phyloP scores from a whole-genome alignment of 495 filamentous ascomycete species.

The Lasiosphaeris hirsuta region DNA sequence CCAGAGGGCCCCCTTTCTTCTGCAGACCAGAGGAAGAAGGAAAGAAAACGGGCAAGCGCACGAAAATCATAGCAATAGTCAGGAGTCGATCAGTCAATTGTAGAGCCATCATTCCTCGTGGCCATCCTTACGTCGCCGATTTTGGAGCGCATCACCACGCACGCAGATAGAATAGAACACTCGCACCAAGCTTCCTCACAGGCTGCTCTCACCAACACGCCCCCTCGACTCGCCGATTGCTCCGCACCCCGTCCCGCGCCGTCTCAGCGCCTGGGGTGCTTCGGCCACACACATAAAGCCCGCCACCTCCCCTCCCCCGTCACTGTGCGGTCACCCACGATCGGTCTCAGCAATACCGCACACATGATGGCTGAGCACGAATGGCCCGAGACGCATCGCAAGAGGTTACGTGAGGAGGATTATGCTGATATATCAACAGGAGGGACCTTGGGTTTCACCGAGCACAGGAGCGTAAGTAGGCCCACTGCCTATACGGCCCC shows the following conservation, averaged over 20 bases:
- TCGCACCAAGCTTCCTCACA: too few relatives aligned
- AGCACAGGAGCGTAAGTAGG: constrained; percentile 46
- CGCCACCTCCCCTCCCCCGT: too few relatives aligned
- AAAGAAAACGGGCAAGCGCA: neutral
- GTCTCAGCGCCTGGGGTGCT: too few relatives aligned
- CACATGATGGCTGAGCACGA: constrained; percentile 16
- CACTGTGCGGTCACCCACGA: neutral
- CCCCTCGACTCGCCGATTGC: too few relatives aligned
- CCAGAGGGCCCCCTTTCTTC: constrained; percentile 2
- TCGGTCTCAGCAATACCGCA: neutral
- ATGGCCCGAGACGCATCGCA: constrained; percentile 26
- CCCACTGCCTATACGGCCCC: neutral
- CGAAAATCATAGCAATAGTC: neutral
- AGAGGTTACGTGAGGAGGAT: constrained; percentile 34
- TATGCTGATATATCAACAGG: constrained; percentile 21
- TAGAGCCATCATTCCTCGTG: neutral
- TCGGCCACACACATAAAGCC: too few relatives aligned
- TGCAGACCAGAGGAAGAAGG: constrained; percentile 9
- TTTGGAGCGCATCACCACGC: too few relatives aligned
- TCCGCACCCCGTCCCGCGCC: too few relatives aligned
- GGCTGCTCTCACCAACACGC: too few relatives aligned
- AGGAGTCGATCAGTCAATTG: neutral
- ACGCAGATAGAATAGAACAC: too few relatives aligned
- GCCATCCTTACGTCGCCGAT: neutral
- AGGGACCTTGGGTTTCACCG: constrained; percentile 40